Evolutionary conservation across 192 early-diverging fungal genomes (phyloP).

Genomic region (Coemansia sp.): DNA sequence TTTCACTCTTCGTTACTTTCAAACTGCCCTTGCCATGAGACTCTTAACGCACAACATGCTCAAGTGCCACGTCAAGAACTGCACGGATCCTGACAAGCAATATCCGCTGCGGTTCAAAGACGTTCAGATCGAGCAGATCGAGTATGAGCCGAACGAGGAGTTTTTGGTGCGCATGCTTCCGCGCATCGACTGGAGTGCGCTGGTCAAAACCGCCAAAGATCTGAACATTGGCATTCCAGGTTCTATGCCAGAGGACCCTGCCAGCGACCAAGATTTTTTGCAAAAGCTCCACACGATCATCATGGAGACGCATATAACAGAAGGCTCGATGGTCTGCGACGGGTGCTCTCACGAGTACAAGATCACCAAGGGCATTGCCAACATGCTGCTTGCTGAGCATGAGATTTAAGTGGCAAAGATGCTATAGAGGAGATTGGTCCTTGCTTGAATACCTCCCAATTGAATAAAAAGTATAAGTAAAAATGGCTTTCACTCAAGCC

Average conservation of each 20-base stretch:
- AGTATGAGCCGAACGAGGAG: slow-evolving; percentile 84
- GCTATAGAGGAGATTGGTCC: neutral
- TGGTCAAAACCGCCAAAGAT: slow-evolving; percentile 63
- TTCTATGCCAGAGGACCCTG: slow-evolving; percentile 27
- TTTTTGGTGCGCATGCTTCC: slow-evolving; percentile 80
- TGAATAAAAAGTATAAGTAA: neutral
- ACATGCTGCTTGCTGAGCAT: slow-evolving; percentile 82
- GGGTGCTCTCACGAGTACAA: slow-evolving; percentile 88
- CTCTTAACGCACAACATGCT: slow-evolving; percentile 99
- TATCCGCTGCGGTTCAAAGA: slow-evolving; percentile 89
- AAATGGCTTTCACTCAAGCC: slow-evolving; percentile 61
- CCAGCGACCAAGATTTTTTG: slow-evolving; percentile 56
- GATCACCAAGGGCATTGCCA: slow-evolving; percentile 92
- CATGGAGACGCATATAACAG: slow-evolving; percentile 84
- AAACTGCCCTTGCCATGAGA: slow-evolving; percentile 56
- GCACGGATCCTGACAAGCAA: slow-evolving; percentile 74
- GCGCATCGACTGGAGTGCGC: slow-evolving; percentile 77
- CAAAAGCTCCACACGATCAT: slow-evolving; percentile 71
- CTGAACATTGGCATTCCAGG: slow-evolving; percentile 44
- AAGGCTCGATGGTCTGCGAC: slow-evolving; percentile 89
- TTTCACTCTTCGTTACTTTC: neutral
- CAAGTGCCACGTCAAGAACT: slow-evolving; percentile 96
- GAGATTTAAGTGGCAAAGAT: slow-evolving; percentile 52
- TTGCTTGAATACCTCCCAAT: too few relatives aligned
- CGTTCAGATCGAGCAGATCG: slow-evolving; percentile 76